Percentiles rank a stretch among this genome's conserved stretches.
phyloP scores from a whole-genome alignment of 805 yeast genomes.

The Candida cerambycidarum region DNA sequence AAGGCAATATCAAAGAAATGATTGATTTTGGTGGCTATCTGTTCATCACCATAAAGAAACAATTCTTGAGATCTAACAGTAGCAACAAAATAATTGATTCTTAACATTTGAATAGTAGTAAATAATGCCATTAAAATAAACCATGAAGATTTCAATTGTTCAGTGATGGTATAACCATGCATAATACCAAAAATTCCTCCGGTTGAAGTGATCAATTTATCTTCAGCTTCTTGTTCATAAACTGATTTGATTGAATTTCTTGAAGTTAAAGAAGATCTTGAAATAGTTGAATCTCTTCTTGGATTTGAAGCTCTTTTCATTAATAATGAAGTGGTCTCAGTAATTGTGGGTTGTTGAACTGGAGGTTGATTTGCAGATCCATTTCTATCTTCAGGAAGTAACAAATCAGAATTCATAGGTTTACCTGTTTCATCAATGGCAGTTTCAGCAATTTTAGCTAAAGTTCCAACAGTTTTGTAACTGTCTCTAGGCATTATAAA shows the following conservation, averaged over 20 bases:
- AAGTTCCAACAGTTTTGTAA: conserved; percentile 67
- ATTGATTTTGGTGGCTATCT: conserved; percentile 58
- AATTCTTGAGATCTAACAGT: conserved; percentile 82
- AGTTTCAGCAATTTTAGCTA: conserved; percentile 68
- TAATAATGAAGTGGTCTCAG: conserved; percentile 41
- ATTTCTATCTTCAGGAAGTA: conserved; percentile 38
- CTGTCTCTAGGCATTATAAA: conserved; percentile 78
- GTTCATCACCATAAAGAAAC: conserved; percentile 53
- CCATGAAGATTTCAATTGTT: conserved; percentile 67
- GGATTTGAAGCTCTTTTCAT: conserved; percentile 31
- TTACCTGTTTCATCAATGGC: conserved; percentile 72
- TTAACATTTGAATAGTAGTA: conserved; percentile 84
- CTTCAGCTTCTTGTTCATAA: conserved; percentile 65
- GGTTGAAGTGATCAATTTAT: conserved; percentile 47
- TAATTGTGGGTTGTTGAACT: conserved; percentile 32
- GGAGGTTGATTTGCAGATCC: neutral
- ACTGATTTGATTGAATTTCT: conserved; percentile 54
- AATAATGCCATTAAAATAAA: conserved; percentile 74
- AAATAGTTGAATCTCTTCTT: conserved; percentile 31
- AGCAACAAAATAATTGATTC: conserved; percentile 92
- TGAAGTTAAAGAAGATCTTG: conserved; percentile 28
- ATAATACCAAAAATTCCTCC: conserved; percentile 78
- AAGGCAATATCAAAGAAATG: conserved; percentile 80
- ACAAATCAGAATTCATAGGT: conserved; percentile 48
- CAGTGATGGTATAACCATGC: conserved; percentile 57